Evolutionary conservation across 305 asterid genomes (phyloP).

Genomic region (Stenogyne calaminthoides): DNA sequence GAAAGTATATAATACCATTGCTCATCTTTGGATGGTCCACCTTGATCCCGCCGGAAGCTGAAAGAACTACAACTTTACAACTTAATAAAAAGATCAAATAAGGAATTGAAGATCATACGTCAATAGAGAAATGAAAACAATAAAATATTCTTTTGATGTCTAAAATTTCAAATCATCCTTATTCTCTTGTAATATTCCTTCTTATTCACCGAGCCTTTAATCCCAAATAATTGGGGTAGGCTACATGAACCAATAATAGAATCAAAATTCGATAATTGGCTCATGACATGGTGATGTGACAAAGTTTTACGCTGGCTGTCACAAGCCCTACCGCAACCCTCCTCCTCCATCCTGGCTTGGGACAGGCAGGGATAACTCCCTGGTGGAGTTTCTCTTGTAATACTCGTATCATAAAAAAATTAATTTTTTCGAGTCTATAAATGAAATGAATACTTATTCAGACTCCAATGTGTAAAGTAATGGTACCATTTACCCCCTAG

Average conservation of each 20-base stretch:
- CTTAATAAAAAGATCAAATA: neutral
- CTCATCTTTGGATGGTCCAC: conserved; percentile 88
- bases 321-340: too few relatives aligned
- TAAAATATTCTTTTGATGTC: neutral
- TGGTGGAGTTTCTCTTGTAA: neutral
- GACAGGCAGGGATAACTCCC: too few relatives aligned
- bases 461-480: neutral
- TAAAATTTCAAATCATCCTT: neutral
- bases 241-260: too few relatives aligned
- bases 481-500: neutral
- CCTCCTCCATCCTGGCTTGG: too few relatives aligned
- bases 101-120: neutral
- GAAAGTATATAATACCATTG: conserved; percentile 58
- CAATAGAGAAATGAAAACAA: neutral
- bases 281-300: too few relatives aligned
- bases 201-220: too few relatives aligned
- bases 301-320: too few relatives aligned
- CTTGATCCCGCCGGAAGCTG: conserved; percentile 96
- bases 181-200: neutral
- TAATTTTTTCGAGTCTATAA: neutral
- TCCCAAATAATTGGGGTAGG: too few relatives aligned
- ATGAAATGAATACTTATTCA: neutral
- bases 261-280: too few relatives aligned
- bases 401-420: neutral
- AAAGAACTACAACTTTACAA: conserved; percentile 64